phyloP scores from a whole-genome alignment of 805 yeast species.

The Starmerella potacharoeniae region DNA sequence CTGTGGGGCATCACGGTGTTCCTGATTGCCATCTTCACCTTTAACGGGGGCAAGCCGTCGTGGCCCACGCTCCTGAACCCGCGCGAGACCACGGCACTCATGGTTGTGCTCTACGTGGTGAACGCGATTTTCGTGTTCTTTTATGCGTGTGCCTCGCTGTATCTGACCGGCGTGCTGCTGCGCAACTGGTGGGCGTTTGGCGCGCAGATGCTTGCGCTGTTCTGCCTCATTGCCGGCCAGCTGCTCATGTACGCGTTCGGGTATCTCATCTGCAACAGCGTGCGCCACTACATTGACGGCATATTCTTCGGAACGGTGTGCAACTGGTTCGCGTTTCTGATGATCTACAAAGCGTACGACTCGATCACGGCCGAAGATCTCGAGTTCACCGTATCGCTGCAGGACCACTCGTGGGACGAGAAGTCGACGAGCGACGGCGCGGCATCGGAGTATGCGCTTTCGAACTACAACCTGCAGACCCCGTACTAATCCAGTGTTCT shows the following conservation, averaged over 20 bases:
- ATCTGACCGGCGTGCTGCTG: slow-evolving; percentile 56
- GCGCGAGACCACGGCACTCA: slow-evolving; percentile 53
- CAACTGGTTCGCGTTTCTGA: slow-evolving; percentile 75
- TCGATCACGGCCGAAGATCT: slow-evolving; percentile 89
- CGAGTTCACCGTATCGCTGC: slow-evolving; percentile 67
- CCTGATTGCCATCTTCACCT: slow-evolving; percentile 58
- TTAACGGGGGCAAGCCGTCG: slow-evolving; percentile 42
- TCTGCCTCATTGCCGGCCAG: slow-evolving; percentile 76
- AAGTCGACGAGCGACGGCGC: slow-evolving; percentile 26
- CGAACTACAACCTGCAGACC: slow-evolving; percentile 26
- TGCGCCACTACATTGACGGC: slow-evolving; percentile 85
- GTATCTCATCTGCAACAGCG: slow-evolving; percentile 49
- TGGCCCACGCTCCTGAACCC: slow-evolving; percentile 33
- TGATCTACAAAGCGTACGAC: slow-evolving; percentile 95
- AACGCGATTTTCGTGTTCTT: slow-evolving; percentile 55
- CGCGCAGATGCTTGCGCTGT: slow-evolving; percentile 56
- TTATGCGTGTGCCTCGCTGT: slow-evolving; percentile 56
- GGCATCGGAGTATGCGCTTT: slow-evolving; percentile 27
- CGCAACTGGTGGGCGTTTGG: slow-evolving; percentile 84
- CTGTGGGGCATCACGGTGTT: slow-evolving; percentile 55
- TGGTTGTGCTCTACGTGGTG: slow-evolving; percentile 56
- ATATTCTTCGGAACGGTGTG: slow-evolving; percentile 72
- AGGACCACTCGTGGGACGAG: slow-evolving; percentile 34
- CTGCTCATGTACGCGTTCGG: slow-evolving; percentile 62
- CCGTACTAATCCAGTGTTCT: slow-evolving; percentile 3